These are phyloP conservation scores for Fusarium cyanostomum DNA, from an alignment of 2,329 filamentous ascomycete species.

Conservation along the genomic window DNA sequence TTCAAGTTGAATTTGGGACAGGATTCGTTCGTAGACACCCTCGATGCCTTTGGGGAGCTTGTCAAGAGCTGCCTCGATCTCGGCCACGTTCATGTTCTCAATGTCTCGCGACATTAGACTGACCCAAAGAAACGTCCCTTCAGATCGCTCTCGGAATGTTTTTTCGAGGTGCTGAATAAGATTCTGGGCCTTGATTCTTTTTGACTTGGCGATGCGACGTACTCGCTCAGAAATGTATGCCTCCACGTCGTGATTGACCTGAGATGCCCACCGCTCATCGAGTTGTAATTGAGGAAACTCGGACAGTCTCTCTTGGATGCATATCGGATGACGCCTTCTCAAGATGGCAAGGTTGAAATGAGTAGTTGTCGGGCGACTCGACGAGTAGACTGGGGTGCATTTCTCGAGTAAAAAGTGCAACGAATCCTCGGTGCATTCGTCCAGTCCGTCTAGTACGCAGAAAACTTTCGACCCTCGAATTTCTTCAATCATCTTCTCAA, in stretches of 20 bases:
- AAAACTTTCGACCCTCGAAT: fast-evolving
- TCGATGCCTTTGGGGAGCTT: not conserved
- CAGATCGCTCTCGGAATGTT: not conserved
- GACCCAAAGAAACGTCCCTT: slow-evolving; percentile 2
- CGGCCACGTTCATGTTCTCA: not conserved
- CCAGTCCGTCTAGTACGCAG: slow-evolving; percentile 6
- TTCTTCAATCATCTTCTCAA: not conserved
- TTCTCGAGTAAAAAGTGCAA: not conserved
- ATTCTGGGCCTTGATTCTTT: fast-evolving
- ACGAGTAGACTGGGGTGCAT: not conserved
- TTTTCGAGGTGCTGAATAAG: not conserved
- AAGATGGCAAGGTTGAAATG: not conserved
- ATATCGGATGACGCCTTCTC: not conserved
- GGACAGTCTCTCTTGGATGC: not conserved
- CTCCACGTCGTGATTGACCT: not conserved
- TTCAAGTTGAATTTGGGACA: not conserved
- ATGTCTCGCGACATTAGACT: not conserved
- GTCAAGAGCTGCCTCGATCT: fast-evolving
- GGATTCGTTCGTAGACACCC: not conserved
- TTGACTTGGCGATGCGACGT: not conserved
- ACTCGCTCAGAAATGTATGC: not conserved
- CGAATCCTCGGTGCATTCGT: slow-evolving; percentile 6
- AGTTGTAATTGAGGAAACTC: not conserved
- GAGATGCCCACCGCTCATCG: fast-evolving
- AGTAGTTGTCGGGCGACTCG: fast-evolving